These are phyloP conservation scores for Pyrenophora graminea DNA, from an alignment of 2,329 filamentous ascomycete genomes.

Conservation along the genomic window DNA sequence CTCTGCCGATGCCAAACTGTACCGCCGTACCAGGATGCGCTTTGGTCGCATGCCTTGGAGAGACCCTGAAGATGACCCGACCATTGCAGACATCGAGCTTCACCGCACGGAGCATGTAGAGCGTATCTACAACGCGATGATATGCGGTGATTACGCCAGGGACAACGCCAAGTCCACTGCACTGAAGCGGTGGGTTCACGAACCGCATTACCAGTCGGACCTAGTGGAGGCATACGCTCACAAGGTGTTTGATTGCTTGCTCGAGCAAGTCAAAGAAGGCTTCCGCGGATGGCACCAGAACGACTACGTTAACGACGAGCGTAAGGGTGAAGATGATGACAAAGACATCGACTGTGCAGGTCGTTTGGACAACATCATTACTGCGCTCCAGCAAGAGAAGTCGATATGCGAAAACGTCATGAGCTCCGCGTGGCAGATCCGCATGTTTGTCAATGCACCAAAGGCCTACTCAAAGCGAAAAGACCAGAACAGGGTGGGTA, in stretches of 20 bases:
- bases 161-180: conserved; percentile 40
- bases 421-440: conserved; percentile 41
- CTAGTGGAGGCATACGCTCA: conserved; percentile 41
- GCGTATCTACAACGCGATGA: conserved; percentile 43
- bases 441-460: conserved; percentile 46
- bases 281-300: conserved; percentile 44
- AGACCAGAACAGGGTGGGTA: conserved; percentile 39
- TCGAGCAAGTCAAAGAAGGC: conserved; percentile 35
- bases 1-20: conserved; percentile 26
- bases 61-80: conserved; percentile 24
- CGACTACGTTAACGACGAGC: conserved; percentile 42
- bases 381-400: conserved; percentile 40
- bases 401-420: conserved; percentile 46
- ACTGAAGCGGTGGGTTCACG: conserved; percentile 40
- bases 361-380: conserved; percentile 37
- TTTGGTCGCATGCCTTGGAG: conserved; percentile 36
- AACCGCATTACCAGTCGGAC: conserved; percentile 34
- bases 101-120: conserved; percentile 26
- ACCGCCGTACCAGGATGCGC: conserved; percentile 31
- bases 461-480: conserved; percentile 41
- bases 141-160: conserved; percentile 31
- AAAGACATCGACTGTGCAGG: conserved; percentile 36
- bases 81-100: conserved; percentile 26
- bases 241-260: conserved; percentile 40
- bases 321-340: conserved; percentile 42